Conservation (phyloP, 768 basidiomycete species). For the Tephrocybe sp. region DNA sequence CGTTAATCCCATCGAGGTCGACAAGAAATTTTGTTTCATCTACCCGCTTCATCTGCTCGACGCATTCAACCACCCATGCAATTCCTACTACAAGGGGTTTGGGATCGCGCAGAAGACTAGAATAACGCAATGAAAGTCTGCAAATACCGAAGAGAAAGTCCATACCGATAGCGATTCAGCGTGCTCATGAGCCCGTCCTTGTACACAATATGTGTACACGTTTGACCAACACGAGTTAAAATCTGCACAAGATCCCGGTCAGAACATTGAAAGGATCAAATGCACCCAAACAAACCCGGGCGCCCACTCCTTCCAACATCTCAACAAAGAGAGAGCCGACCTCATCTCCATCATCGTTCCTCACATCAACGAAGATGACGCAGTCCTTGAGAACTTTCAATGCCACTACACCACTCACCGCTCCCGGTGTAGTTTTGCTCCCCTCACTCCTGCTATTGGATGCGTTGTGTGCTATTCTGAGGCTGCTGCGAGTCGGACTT, state of each 20-base stretch:
- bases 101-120: constrained; percentile 63
- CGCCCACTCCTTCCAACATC: constrained; percentile 79
- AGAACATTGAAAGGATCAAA: neutral
- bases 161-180: constrained; percentile 67
- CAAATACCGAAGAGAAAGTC: constrained; percentile 1
- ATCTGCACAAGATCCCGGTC: constrained; percentile 39
- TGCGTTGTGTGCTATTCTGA: constrained; percentile 13
- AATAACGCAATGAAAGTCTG: neutral
- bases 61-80: constrained; percentile 88
- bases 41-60: constrained; percentile 60
- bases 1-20: constrained; percentile 58
- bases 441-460: constrained; percentile 16
- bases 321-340: constrained; percentile 81
- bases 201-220: constrained; percentile 82
- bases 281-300: constrained; percentile 50
- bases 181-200: constrained; percentile 83
- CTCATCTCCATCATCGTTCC: constrained; percentile 81
- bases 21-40: constrained; percentile 69
- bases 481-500: constrained; percentile 13
- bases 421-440: constrained; percentile 19
- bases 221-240: constrained; percentile 63
- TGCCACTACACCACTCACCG: constrained; percentile 28
- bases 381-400: constrained; percentile 70
- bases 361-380: constrained; percentile 84
- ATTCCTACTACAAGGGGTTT: constrained; percentile 79